Conservation (phyloP, 768 basidiomycete species). For the Kwoniella europaea region DNA sequence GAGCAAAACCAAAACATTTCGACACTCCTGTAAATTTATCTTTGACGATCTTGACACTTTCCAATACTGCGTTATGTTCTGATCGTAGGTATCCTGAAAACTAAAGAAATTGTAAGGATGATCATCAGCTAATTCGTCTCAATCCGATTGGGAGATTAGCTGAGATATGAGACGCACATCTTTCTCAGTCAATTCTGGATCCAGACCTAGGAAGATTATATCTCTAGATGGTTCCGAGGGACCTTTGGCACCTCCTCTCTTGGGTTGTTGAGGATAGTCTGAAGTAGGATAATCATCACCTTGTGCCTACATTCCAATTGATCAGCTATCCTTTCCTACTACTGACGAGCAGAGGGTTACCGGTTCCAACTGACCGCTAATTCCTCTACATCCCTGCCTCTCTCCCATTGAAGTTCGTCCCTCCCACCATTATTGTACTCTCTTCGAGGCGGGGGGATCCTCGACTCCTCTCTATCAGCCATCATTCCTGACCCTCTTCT, state of each 20-base stretch:
- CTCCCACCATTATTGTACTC: conserved; percentile 1
- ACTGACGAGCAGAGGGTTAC: too few species aligned
- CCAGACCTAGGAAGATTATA: conserved; percentile 93
- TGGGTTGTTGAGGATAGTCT: not conserved
- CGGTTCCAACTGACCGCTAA: conserved; percentile 20
- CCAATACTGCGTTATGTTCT: conserved; percentile 56
- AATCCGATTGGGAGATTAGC: conserved; percentile 20
- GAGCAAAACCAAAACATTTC: conserved; percentile 96
- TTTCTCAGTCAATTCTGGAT: conserved; percentile 88
- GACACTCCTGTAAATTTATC: conserved; percentile 96
- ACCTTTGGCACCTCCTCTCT: conserved; percentile 17
- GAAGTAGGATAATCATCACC: conserved; percentile 1
- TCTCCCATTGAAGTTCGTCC: conserved; percentile 40
- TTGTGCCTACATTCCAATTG: conserved; percentile 1
- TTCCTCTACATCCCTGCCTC: conserved; percentile 42
- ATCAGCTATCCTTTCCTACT: too few species aligned
- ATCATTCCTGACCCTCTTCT: conserved; percentile 31
- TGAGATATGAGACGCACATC: conserved; percentile 65
- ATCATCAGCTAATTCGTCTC: conserved; percentile 68
- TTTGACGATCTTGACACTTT: conserved; percentile 79
- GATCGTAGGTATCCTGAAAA: conserved; percentile 45
- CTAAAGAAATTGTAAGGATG: conserved; percentile 59
- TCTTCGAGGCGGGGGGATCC: not conserved
- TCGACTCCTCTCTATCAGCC: conserved; percentile 39
- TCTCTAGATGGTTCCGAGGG: conserved; percentile 89